A percentile compares a stretch with the other conserved stretches of the same genome.
Evolutionary conservation across 108 stramenopile species (phyloP).

Genomic region (Pseudonitzschia multistriata): DNA sequence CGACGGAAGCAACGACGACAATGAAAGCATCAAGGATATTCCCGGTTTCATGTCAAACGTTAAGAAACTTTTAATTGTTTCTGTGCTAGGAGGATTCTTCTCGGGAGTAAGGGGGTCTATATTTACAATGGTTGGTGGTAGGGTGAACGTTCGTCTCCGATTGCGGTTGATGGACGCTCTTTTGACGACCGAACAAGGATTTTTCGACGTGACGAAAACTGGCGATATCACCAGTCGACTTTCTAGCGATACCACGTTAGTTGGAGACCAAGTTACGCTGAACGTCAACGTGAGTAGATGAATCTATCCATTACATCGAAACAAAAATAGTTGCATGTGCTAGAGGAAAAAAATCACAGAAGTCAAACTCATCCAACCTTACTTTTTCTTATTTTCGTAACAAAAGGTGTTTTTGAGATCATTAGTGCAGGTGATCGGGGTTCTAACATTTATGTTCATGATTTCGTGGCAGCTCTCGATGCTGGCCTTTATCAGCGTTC

Average conservation of each 20-base stretch:
- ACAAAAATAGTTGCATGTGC: not conserved
- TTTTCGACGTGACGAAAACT: slow-evolving; percentile 79
- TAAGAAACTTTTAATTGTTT: slow-evolving; percentile 40
- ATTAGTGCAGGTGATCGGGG: slow-evolving; percentile 71
- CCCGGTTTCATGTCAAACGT: slow-evolving; percentile 53
- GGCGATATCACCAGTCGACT: slow-evolving; percentile 83
- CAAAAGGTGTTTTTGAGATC: slow-evolving; percentile 57
- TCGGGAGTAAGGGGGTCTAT: slow-evolving; percentile 70
- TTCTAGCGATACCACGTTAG: slow-evolving; percentile 72
- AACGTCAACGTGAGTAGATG: slow-evolving; percentile 71
- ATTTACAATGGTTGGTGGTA: slow-evolving; percentile 70
- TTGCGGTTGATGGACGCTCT: slow-evolving; percentile 64
- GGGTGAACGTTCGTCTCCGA: slow-evolving; percentile 70
- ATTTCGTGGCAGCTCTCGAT: slow-evolving; percentile 72
- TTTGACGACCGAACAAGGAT: slow-evolving; percentile 63
- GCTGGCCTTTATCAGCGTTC: slow-evolving; percentile 80
- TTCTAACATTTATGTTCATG: slow-evolving; percentile 79
- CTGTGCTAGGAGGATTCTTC: slow-evolving; percentile 61
- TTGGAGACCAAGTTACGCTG: slow-evolving; percentile 83
- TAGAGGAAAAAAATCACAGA: too few species aligned
- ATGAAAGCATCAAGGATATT: slow-evolving; percentile 35
- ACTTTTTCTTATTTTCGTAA: not conserved
- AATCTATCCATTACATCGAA: too few species aligned
- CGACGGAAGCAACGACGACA: slow-evolving; percentile 24
- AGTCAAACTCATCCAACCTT: not conserved